Conservation (phyloP, 331 rosid species). For the Quercus lobata region DNA sequence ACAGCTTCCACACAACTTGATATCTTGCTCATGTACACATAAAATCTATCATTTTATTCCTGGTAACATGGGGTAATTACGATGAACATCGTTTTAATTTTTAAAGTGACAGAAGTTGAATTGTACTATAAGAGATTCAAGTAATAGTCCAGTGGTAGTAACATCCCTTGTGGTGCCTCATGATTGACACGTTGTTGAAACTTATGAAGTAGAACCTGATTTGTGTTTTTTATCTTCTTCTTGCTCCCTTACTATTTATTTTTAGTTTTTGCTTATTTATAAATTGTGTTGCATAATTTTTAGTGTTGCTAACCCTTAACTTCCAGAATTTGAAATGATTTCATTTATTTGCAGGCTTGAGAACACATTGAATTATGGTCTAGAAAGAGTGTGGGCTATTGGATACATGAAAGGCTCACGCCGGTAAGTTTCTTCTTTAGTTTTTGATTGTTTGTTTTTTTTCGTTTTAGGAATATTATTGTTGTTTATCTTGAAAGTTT, state of each 20-base stretch:
- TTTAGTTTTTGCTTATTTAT: background rate
- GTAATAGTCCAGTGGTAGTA: background rate
- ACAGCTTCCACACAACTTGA: background rate
- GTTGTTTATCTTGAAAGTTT: background rate
- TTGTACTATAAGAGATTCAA: background rate
- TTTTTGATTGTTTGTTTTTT: background rate
- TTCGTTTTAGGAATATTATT: background rate
- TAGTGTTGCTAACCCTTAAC: background rate
- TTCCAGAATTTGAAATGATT: background rate
- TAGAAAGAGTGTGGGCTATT: slow-evolving; percentile 99
- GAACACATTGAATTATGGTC: slow-evolving; percentile 94
- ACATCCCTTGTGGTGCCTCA: no score
- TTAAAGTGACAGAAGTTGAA: background rate
- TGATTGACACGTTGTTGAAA: background rate
- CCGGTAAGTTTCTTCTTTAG: slow-evolving; percentile 50
- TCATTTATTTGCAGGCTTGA: slow-evolving; percentile 73
- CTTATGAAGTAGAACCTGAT: background rate
- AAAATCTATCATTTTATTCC: background rate
- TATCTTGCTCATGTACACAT: background rate
- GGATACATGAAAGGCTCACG: slow-evolving; percentile 98
- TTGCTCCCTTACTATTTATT: background rate
- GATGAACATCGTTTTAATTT: background rate
- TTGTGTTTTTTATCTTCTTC: background rate
- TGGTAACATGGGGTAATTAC: background rate
- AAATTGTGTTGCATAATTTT: background rate